These are phyloP conservation scores for Cercospora brassicicola DNA, from an alignment of 2,329 filamentous ascomycete species.

Conservation along the genomic window DNA sequence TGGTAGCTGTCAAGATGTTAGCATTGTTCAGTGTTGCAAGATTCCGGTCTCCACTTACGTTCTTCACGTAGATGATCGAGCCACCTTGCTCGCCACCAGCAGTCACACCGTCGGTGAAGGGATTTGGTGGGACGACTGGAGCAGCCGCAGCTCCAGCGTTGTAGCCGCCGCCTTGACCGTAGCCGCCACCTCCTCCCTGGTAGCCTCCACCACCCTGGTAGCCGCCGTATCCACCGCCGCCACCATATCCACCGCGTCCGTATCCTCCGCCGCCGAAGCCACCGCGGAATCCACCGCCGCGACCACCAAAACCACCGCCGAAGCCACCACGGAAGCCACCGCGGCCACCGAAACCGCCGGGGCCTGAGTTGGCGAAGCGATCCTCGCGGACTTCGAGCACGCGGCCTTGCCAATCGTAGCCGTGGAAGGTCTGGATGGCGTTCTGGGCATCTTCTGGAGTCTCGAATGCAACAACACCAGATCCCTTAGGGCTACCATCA, in stretches of 20 bases:
- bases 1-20: slow-evolving; percentile 65
- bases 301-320: slow-evolving; percentile 44
- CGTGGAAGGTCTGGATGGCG: slow-evolving; percentile 96
- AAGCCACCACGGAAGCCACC: slow-evolving; percentile 47
- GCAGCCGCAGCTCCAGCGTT: slow-evolving; percentile 50
- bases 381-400: slow-evolving; percentile 93
- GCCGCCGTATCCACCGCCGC: slow-evolving; percentile 60
- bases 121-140: slow-evolving; percentile 61
- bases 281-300: slow-evolving; percentile 47
- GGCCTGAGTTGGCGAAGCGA: slow-evolving; percentile 70
- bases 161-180: slow-evolving; percentile 47
- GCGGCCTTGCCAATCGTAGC: slow-evolving; percentile 97
- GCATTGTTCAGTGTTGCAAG: slow-evolving; percentile 30
- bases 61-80: slow-evolving; percentile 90
- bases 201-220: slow-evolving; percentile 59
- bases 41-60: slow-evolving; percentile 62
- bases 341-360: slow-evolving; percentile 41
- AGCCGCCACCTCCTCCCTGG: slow-evolving; percentile 42
- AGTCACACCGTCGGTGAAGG: slow-evolving; percentile 91
- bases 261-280: slow-evolving; percentile 44
- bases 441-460: slow-evolving; percentile 91
- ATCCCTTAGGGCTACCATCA: slow-evolving; percentile 92
- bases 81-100: slow-evolving; percentile 74
- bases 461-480: slow-evolving; percentile 95
- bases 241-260: slow-evolving; percentile 56